Base-by-base conservation (phyloP, 805 yeast species). In the Saturnispora gosingensis region DNA sequence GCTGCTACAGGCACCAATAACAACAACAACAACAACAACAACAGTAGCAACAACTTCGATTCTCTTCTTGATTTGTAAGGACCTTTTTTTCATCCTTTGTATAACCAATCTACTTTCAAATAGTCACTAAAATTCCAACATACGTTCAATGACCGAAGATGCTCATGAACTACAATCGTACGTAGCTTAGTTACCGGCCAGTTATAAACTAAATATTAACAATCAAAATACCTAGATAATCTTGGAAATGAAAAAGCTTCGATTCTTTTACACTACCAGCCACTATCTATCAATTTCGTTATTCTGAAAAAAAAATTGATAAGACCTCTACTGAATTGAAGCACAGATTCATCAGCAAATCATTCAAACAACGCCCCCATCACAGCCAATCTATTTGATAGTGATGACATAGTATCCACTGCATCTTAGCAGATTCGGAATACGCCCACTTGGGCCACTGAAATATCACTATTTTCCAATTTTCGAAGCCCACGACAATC, bases 31-130 rank as follows among this genome's bases (percentile, higher is more conserved):
- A 43, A 39, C 18, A n/a, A 56, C 36, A 46, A 35, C 13, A 18
- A 18, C 20, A 38, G 15, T 7, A 38, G 42, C 42, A 36, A 30
- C 25, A 40, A 42, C 32, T 36, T 53, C 22, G 56, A 46, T 18
- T 52, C 52, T 25, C 51, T 50, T 10, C 39, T 49, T 30, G 54
- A 55, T 47, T 46, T 55, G 30, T 50, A 48, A 30, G 8, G 42
- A 38, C 42, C 42, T 18, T 20, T 38, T 38, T 38, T 38, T 8
- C 13, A 10, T 38, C 24, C 42, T 38, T 38, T 38, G 42, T 38
- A 38, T 38, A 18, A 18, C 42, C 42, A 16, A 18, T 18, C 42
- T 18, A 38, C 42, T 8, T 18, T 7, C 16, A 38, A 36, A 38
- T 38, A 38, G 42, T 38, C 7, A 18, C 16, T 38, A 16, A 18